Evolutionary conservation across 2,329 filamentous ascomycete species (phyloP).

Genomic region (Sphaerulina vaccinii): DNA sequence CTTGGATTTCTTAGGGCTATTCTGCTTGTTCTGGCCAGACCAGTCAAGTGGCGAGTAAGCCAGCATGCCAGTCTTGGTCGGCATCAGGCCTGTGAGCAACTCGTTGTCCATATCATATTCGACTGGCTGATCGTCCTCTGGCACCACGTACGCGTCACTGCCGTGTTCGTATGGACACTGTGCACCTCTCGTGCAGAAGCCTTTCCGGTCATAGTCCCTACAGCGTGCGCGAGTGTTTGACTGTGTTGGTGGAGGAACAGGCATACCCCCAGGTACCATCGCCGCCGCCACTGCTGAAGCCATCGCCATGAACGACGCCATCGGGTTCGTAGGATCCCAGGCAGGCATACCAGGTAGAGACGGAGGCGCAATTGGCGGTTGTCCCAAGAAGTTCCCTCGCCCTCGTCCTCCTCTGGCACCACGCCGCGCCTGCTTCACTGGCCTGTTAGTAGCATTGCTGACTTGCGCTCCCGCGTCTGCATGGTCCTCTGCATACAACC

Average conservation of each 20-base stretch:
- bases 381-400: slow-evolving; percentile 25
- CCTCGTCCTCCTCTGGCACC: slow-evolving; percentile 44
- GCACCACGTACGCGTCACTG: slow-evolving; percentile 49
- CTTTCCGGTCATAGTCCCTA: slow-evolving; percentile 69
- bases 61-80: slow-evolving; percentile 25
- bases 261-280: slow-evolving; percentile 46
- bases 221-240: slow-evolving; percentile 49
- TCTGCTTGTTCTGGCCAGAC: slow-evolving; percentile 23
- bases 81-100: slow-evolving; percentile 37
- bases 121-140: slow-evolving; percentile 38
- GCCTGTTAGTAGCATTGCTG: slow-evolving; percentile 43
- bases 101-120: slow-evolving; percentile 63
- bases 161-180: slow-evolving; percentile 70
- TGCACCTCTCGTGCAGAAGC: slow-evolving; percentile 66
- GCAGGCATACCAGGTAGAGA: slow-evolving; percentile 48
- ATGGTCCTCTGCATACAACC: slow-evolving; percentile 55
- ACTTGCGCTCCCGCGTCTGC: slow-evolving; percentile 39
- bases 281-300: slow-evolving; percentile 57
- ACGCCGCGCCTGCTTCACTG: slow-evolving; percentile 61
- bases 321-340: slow-evolving; percentile 60
- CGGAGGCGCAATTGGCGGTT: slow-evolving; percentile 39
- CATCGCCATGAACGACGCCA: slow-evolving; percentile 63
- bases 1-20: slow-evolving; percentile 40
- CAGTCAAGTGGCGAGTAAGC: slow-evolving; percentile 5
- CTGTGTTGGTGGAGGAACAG: slow-evolving; percentile 27